Base-by-base conservation (phyloP, 805 yeast species). In the Tetrapisispora iriomotensis region DNA sequence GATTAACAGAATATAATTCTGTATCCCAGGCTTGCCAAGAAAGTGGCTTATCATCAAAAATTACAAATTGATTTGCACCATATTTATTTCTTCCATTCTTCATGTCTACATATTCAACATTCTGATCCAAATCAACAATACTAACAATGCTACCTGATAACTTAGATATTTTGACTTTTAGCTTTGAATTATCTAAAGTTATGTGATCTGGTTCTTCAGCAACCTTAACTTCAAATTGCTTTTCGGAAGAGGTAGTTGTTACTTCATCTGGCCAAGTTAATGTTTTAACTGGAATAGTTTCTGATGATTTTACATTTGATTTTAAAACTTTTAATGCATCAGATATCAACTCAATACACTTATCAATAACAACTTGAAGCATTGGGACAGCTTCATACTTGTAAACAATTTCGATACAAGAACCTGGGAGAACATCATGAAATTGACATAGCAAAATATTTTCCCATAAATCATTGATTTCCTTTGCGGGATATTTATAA, bases 1-100 rank as follows among this genome's bases (percentile, higher is more conserved):
- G 86, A 50, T 81, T 85, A 41, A 85, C 71, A 0, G 95, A 83
- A 56, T 75, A 92, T 42, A 87, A 70, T 57, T 90, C 98, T 0
- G 97, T 90, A 58, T 90, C 98, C 98, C 98, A 90, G 1, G 97
- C 97, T 33, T 86, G 95, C 78, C 79, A 90, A 41, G 72, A 79
- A 53, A 85, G 67, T 8, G 98, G 98, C 45, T 85, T 82, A 58
- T 92, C 98, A 47, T 88, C 88, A 52, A 82, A 82, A 41, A 92
- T 55, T 1, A 86, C 77, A 46, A 77, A 77, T 58, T 83, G 94
- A 51, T 87, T 86, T 14, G 88, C 96, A 29, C 85, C 86, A 14
- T 62, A 49, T 9, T 71, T 64, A 48, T 77, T 77, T 38, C 63
- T 66, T 5, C 80, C 77, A 19, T 68, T 65, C 1, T 71, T 62